Evolutionary conservation across 805 yeast species (phyloP).

Genomic region (Wickerhamomyces chambardii): DNA sequence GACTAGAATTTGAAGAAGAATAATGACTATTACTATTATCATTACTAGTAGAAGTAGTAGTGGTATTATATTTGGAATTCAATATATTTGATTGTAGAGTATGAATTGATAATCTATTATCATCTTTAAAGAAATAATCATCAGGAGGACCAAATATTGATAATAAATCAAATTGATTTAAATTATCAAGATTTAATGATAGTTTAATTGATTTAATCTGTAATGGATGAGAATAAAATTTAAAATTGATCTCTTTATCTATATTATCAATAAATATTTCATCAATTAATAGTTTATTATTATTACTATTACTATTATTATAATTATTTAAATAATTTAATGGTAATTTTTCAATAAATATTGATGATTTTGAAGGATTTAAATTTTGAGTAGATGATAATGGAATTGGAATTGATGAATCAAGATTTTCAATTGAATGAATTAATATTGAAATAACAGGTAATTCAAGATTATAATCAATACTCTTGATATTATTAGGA

Average conservation of each 20-base stretch:
- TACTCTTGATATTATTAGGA: too few species aligned
- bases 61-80: conserved; percentile 5
- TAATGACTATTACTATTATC: not conserved
- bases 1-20: not conserved
- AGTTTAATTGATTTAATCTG: conserved; percentile 10
- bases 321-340: too few species aligned
- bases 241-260: conserved; percentile 9
- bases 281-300: too few species aligned
- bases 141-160: conserved; percentile 48
- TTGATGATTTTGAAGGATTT: too few species aligned
- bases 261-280: too few species aligned
- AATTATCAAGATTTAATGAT: conserved; percentile 23
- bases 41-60: not conserved
- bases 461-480: too few species aligned
- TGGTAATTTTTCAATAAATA: too few species aligned
- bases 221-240: conserved; percentile 18
- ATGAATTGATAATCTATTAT: conserved; percentile 31
- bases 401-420: too few species aligned
- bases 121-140: conserved; percentile 36
- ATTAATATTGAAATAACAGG: too few species aligned
- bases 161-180: conserved; percentile 41
- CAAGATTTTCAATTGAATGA: not conserved
- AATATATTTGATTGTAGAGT: too few species aligned
- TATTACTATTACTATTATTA: too few species aligned
- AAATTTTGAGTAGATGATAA: too few species aligned